Evolutionary conservation across 176 grass and related monocot species (phyloP).

Genomic region (Secale cereale): DNA sequence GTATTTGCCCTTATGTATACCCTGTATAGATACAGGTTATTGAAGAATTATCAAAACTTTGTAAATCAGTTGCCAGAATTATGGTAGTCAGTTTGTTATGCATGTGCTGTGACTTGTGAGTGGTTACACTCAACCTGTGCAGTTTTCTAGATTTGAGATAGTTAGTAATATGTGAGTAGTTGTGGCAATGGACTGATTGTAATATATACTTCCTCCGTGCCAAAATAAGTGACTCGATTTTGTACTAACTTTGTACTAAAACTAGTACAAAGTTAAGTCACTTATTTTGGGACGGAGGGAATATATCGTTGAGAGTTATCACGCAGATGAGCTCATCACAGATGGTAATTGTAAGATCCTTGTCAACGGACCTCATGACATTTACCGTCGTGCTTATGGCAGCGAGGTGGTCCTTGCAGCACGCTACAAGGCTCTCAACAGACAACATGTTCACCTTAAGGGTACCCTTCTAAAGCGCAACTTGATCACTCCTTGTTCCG

Average conservation of each 20-base stretch:
- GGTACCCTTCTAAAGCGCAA: too few species aligned
- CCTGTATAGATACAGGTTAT: not conserved
- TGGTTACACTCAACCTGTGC: not conserved
- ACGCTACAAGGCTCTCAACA: slow-evolving; percentile 84
- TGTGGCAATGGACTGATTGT: not conserved
- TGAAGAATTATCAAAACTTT: not conserved
- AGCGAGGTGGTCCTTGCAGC: slow-evolving; percentile 68
- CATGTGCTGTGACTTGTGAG: not conserved
- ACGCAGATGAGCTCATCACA: not conserved
- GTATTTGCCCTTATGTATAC: too few species aligned
- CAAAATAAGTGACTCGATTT: too few species aligned
- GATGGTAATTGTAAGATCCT: slow-evolving; percentile 44
- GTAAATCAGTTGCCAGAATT: too few species aligned
- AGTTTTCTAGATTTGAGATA: not conserved
- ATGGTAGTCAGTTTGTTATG: not conserved
- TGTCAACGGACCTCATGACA: slow-evolving; percentile 70
- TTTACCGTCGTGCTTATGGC: slow-evolving; percentile 50
- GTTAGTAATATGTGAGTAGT: not conserved
- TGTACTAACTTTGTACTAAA: too few species aligned
- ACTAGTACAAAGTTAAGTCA: too few species aligned
- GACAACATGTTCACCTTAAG: slow-evolving; percentile 41
- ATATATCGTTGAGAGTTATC: too few species aligned
- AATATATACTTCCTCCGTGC: too few species aligned
- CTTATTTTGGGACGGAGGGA: too few species aligned
- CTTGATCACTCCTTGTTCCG: too few species aligned